These are phyloP conservation scores for Erodium maritimum DNA, from an alignment of 345 rosid genomes.

Conservation along the genomic window DNA sequence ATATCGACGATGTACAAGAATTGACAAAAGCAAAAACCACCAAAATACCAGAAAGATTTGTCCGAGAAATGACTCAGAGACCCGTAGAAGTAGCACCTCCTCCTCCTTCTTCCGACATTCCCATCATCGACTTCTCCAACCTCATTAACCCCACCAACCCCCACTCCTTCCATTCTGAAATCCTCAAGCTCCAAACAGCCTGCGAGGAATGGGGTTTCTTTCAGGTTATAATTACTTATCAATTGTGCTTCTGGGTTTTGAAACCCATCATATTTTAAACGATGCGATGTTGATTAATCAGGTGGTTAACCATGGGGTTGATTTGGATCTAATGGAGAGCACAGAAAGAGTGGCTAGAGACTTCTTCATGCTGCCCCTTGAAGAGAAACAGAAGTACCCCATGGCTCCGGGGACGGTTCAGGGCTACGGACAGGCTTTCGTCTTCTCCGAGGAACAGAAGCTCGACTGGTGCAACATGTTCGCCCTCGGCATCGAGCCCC, in stretches of 20 bases:
- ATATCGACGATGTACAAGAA: constrained; percentile 85
- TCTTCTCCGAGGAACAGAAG: constrained; percentile 88
- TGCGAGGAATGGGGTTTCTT: constrained; percentile 94
- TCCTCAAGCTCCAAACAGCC: constrained; percentile 45
- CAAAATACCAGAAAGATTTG: constrained; percentile 61
- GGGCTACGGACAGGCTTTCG: constrained; percentile 93
- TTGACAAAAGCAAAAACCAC: constrained; percentile 50
- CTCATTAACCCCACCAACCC: constrained; percentile 26
- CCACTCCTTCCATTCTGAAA: constrained; percentile 25
- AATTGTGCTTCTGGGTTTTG: too few species aligned
- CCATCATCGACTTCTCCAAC: constrained; percentile 58
- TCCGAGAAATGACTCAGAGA: constrained; percentile 45
- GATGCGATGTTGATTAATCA: too few species aligned
- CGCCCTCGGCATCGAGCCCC: constrained; percentile 85
- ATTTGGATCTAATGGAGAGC: constrained; percentile 37
- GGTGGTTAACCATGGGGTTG: constrained; percentile 78
- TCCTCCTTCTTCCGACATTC: constrained; percentile 30
- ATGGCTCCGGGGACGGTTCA: constrained; percentile 92
- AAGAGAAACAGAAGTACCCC: constrained; percentile 72
- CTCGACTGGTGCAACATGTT: constrained; percentile 98
- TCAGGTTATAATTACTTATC: constrained; percentile 33
- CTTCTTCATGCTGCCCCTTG: constrained; percentile 72
- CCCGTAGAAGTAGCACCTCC: constrained; percentile 9
- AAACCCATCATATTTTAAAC: too few species aligned
- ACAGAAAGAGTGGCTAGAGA: constrained; percentile 62